These are phyloP conservation scores for Colletotrichum gigasporum DNA, from an alignment of 2,329 filamentous ascomycete species.

Conservation along the genomic window DNA sequence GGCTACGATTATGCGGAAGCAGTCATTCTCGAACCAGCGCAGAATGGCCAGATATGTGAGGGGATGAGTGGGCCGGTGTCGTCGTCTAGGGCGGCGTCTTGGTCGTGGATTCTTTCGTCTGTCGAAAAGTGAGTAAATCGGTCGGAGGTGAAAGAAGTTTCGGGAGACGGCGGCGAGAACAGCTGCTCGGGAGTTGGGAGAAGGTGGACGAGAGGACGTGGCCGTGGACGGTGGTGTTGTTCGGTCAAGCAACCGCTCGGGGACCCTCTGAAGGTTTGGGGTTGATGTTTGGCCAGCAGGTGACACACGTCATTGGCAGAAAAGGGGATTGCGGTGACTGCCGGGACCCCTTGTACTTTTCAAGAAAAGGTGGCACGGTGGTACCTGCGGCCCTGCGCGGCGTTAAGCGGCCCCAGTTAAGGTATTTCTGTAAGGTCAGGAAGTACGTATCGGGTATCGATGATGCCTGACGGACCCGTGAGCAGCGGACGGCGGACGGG, in stretches of 20 bases:
- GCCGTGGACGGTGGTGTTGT: conserved; percentile 24
- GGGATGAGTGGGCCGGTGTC: neutral
- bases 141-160: neutral
- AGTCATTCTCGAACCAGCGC: conserved; percentile 31
- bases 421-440: neutral
- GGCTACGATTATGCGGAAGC: conserved; percentile 18
- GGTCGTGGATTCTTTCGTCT: neutral
- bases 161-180: neutral
- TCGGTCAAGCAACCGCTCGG: conserved; percentile 30
- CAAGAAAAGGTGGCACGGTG: conserved; percentile 28
- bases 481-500: neutral
- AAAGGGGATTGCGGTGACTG: conserved; percentile 32
- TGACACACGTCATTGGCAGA: conserved; percentile 34
- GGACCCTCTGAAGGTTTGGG: conserved; percentile 32
- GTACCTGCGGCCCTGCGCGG: conserved; percentile 31
- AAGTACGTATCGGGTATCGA: conserved; percentile 26
- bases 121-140: neutral
- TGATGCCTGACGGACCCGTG: conserved; percentile 27
- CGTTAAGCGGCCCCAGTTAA: conserved; percentile 27
- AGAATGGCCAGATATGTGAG: conserved; percentile 15
- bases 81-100: neutral
- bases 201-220: neutral
- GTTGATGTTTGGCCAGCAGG: conserved; percentile 31
- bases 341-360: conserved; percentile 31
- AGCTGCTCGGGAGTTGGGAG: neutral